These are phyloP conservation scores for Paraphoma chrysanthemicola DNA, from an alignment of 2,329 filamentous ascomycete genomes.

Conservation along the genomic window DNA sequence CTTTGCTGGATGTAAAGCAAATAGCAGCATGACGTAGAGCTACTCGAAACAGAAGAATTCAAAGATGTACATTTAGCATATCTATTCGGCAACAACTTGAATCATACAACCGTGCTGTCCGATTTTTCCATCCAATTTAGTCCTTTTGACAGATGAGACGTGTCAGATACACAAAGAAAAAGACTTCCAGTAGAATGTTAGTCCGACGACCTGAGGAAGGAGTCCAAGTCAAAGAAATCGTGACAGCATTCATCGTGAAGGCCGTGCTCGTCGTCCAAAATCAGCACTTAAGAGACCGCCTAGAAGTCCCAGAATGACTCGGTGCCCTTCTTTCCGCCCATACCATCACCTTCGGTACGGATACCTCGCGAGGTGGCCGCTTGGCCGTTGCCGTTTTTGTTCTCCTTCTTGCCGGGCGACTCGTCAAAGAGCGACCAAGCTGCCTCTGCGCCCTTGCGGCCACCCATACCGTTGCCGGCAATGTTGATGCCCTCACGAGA, in stretches of 20 bases:
- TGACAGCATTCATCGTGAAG: constrained; percentile 3
- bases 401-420: constrained; percentile 39
- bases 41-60: no score
- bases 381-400: constrained; percentile 12
- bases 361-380: constrained; percentile 32
- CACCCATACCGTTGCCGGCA: constrained; percentile 51
- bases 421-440: constrained; percentile 51
- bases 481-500: constrained; percentile 44
- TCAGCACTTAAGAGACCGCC: background rate
- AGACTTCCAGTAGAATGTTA: background rate
- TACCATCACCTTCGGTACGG: constrained; percentile 48
- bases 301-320: constrained; percentile 43
- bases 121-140: background rate
- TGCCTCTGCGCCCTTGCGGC: constrained; percentile 41
- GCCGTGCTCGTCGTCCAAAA: background rate
- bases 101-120: no score
- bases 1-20: no score
- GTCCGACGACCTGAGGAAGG: background rate
- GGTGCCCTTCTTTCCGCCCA: constrained; percentile 48
- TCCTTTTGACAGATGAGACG: background rate
- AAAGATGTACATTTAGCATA: no score
- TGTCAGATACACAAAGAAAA: background rate
- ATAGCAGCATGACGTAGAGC: no score
- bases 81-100: no score
- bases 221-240: background rate